A percentile compares a stretch with the other conserved stretches of the same genome.
Conservation (phyloP, 2,329 filamentous ascomycete species). For the Phoma sp. region DNA sequence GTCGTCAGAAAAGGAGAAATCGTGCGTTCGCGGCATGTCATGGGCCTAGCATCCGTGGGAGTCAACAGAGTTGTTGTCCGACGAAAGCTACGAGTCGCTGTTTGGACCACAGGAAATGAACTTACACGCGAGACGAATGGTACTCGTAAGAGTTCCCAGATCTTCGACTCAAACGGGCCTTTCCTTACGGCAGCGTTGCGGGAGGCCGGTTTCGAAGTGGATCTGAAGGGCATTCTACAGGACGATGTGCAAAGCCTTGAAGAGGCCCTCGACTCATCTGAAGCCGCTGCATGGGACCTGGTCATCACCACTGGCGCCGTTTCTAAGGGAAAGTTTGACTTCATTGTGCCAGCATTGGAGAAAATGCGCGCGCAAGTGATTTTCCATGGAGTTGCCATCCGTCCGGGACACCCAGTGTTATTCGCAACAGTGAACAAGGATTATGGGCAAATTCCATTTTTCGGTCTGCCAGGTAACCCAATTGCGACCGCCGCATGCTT, state of each 20-base stretch:
- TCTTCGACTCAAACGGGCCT: conserved; percentile 9
- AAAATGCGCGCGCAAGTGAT: conserved; percentile 4
- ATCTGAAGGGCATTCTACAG: conserved; percentile 12
- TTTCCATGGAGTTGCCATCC: conserved; percentile 16
- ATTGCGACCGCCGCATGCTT: conserved; percentile 19
- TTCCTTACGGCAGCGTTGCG: conserved; percentile 13
- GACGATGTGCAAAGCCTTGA: conserved; percentile 2
- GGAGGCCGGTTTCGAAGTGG: conserved; percentile 7
- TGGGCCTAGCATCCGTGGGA: conserved; percentile 15
- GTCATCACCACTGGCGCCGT: conserved; percentile 11
- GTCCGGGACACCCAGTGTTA: conserved; percentile 12
- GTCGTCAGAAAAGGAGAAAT: conserved; percentile 9
- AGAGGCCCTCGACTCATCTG: neutral
- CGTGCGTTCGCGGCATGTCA: conserved; percentile 10
- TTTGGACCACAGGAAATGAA: conserved; percentile 15
- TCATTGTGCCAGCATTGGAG: neutral
- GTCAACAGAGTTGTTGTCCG: neutral
- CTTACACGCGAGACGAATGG: neutral
- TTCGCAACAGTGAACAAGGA: conserved; percentile 7
- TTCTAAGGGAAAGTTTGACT: conserved; percentile 11
- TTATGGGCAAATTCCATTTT: neutral
- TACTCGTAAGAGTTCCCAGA: neutral
- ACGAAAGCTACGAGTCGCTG: conserved; percentile 4
- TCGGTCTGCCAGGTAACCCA: conserved; percentile 14
- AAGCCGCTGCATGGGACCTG: neutral